A percentile compares a stretch with the other conserved stretches of the same genome.
Evolutionary conservation across 352 stramenopile species (phyloP).

Genomic region (Globisporangium cystogenes): DNA sequence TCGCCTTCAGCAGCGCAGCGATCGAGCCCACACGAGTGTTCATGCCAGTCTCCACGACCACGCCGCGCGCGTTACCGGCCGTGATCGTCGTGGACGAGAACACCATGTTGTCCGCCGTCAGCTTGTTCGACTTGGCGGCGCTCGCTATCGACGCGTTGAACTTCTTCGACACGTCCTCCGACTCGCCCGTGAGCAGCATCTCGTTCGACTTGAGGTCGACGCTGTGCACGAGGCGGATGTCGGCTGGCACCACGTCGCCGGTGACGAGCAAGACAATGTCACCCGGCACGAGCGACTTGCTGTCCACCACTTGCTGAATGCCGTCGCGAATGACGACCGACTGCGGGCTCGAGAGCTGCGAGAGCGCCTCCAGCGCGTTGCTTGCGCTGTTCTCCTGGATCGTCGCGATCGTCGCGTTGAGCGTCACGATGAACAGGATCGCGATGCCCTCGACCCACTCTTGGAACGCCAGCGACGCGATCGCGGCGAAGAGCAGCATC

Average conservation of each 20-base stretch:
- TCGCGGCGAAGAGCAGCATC: constrained; percentile 51
- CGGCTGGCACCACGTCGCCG: constrained; percentile 91
- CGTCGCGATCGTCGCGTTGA: constrained; percentile 61
- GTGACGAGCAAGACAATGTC: constrained; percentile 88
- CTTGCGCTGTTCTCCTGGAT: constrained; percentile 57
- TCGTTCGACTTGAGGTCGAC: constrained; percentile 90
- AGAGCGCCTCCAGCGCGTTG: constrained; percentile 56
- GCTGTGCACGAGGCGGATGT: constrained; percentile 88
- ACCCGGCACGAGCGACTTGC: constrained; percentile 64
- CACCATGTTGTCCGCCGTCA: constrained; percentile 86
- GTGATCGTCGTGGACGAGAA: constrained; percentile 91
- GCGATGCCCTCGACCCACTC: constrained; percentile 69
- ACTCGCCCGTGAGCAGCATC: constrained; percentile 93
- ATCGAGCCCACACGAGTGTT: constrained; percentile 67
- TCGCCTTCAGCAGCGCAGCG: constrained; percentile 48
- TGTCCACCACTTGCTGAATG: constrained; percentile 59
- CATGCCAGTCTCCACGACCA: constrained; percentile 77
- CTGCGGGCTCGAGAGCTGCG: constrained; percentile 57
- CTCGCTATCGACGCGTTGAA: constrained; percentile 33
- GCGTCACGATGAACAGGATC: constrained; percentile 54
- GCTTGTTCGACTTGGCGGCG: constrained; percentile 19
- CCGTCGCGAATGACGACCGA: constrained; percentile 59
- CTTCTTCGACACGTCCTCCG: constrained; percentile 73
- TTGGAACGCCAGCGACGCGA: constrained; percentile 49
- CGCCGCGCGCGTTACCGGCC: constrained; percentile 55